Conservation (phyloP, 305 asterid species). For the Ilex paraguariensis region DNA sequence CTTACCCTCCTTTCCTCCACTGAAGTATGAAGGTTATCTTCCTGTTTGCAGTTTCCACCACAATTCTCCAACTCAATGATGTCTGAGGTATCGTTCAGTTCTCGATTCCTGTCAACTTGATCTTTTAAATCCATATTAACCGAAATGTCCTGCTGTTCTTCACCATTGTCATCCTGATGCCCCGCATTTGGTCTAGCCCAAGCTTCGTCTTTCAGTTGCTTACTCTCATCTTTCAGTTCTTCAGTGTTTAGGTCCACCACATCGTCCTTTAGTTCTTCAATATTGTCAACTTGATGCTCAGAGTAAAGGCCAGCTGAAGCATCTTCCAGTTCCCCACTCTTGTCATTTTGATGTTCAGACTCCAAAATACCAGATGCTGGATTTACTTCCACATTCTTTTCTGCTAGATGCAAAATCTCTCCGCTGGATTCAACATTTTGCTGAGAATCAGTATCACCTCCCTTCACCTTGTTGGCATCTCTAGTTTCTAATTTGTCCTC, state of each 20-base stretch:
- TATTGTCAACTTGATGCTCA: not conserved
- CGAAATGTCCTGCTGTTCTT: slow-evolving; percentile 27
- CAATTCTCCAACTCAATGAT: not conserved
- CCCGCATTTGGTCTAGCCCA: slow-evolving; percentile 15
- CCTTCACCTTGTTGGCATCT: slow-evolving; percentile 33
- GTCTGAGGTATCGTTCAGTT: slow-evolving; percentile 7
- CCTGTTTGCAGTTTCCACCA: slow-evolving; percentile 18
- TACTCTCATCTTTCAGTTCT: slow-evolving; percentile 17
- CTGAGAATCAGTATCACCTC: slow-evolving; percentile 22
- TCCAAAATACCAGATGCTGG: slow-evolving; percentile 16
- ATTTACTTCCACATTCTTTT: slow-evolving; percentile 16
- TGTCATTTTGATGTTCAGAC: slow-evolving; percentile 25
- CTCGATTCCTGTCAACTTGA: not conserved
- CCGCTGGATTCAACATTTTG: slow-evolving; percentile 31
- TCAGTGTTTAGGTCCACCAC: slow-evolving; percentile 15
- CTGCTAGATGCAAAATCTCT: slow-evolving; percentile 24
- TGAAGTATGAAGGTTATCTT: slow-evolving; percentile 18
- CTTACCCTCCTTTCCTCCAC: slow-evolving; percentile 16
- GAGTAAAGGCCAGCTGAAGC: not conserved
- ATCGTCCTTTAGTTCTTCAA: not conserved
- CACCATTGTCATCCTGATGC: slow-evolving; percentile 25
- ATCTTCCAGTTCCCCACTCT: not conserved
- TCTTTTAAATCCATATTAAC: not conserved
- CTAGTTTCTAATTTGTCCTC: slow-evolving; percentile 25
- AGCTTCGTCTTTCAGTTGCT: slow-evolving; percentile 26